Conservation (phyloP, 2,329 filamentous ascomycete species). For the Sclerotinia minor region DNA sequence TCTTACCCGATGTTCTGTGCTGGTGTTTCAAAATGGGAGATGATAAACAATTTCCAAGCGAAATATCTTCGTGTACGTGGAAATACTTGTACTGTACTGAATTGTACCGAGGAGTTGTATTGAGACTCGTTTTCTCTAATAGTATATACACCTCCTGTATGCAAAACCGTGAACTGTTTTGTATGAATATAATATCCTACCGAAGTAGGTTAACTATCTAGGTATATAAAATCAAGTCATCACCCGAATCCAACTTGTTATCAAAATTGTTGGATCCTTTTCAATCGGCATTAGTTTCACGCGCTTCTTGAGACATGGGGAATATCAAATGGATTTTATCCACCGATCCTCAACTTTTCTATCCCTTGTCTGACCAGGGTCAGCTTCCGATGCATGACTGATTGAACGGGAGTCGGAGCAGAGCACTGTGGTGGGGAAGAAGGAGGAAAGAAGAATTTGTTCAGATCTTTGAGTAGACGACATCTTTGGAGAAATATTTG, state of each 20-base stretch:
- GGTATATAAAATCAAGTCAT: neutral
- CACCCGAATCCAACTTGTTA: neutral
- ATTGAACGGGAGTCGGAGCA: neutral
- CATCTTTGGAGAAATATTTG: neutral
- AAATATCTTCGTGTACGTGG: neutral
- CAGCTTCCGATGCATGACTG: slow-evolving; percentile 13
- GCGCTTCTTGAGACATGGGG: slow-evolving; percentile 20
- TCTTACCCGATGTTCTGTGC: slow-evolving; percentile 19
- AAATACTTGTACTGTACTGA: neutral
- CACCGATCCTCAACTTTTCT: neutral
- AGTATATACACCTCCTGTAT: neutral
- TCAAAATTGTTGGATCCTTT: neutral
- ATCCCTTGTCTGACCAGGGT: slow-evolving; percentile 18
- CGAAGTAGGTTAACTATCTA: too few relatives aligned
- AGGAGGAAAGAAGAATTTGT: neutral
- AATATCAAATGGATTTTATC: neutral
- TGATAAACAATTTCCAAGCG: slow-evolving; percentile 14
- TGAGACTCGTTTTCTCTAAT: neutral
- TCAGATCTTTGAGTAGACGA: neutral
- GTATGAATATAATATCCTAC: too few relatives aligned
- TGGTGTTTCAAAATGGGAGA: slow-evolving; percentile 10
- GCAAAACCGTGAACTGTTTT: neutral
- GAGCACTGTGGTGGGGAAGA: slow-evolving; percentile 7
- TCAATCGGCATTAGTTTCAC: neutral
- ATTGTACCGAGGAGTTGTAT: neutral